Evolutionary conservation across 169 alveolate genomes (phyloP), one percentile per base, ranked within the genome.

Genomic region (Cryptosporidium xiaoi): DNA sequence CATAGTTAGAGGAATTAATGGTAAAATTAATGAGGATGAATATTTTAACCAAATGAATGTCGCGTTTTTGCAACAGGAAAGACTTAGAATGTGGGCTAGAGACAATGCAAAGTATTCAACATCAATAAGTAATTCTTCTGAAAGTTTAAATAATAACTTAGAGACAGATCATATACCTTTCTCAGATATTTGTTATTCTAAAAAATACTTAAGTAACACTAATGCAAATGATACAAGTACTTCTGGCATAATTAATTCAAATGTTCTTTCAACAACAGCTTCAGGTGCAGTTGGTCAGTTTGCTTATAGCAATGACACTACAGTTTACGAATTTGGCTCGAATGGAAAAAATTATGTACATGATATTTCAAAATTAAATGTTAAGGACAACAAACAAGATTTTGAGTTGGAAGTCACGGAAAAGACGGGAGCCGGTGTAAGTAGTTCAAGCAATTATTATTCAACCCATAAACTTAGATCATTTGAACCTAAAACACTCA

Each of bases 161-260:
- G 87, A 60, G 15, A 58, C 87, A 7, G 87, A 77, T 16, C 87
- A 77, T 77, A 50, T 77, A 56, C 87, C 87, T 16, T 77, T 77
- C 33, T 77, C 87, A 13, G 87, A 77, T 60, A 56, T 77, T 24
- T 60, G 64, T 31, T 77, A 77, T n/a, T 46, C 69, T n/a, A 56
- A 60, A 29, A 53, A 62, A 29, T 62, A 53, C 40, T 18, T 44
- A 13, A 33, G 31, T 46, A 24, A 71, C 20, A 31, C 12, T 16
- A 40, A 40, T 40, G 48, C 48, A 40, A 60, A 27, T 24, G 51
- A 53, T 15, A 50, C 44, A 27, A 24, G 48, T 6, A 60, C 64
- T 62, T 44, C 87, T 20, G 69, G 62, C 1, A 24, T 62, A 2
- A 15, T 62, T 20, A 77, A 56, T 60, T 44, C 87, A 20, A 77